Conservation (phyloP, 345 rosid species). For the Clarkia xantiana region DNA sequence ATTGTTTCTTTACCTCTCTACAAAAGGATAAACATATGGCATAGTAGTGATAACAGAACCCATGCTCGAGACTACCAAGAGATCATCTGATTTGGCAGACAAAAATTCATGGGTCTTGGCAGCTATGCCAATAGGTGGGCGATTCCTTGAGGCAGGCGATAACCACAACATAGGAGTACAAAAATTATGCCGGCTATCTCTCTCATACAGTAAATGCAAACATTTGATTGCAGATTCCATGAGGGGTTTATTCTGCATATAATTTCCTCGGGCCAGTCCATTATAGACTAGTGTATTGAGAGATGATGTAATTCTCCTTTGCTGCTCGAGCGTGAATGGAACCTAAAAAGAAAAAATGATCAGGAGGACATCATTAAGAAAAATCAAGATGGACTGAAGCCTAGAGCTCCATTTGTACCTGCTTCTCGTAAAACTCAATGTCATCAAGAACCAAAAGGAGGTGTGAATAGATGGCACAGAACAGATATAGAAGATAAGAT, state of each 20-base stretch:
- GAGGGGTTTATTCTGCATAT: slow-evolving; percentile 42
- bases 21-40: slow-evolving; percentile 92
- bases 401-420: slow-evolving; percentile 34
- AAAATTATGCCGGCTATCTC: slow-evolving; percentile 86
- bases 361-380: slow-evolving; percentile 13
- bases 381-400: slow-evolving; percentile 4
- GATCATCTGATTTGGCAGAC: slow-evolving; percentile 38
- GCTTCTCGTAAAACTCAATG: slow-evolving; percentile 92
- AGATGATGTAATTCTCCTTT: slow-evolving; percentile 58
- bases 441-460: slow-evolving; percentile 93
- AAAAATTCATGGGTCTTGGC: slow-evolving; percentile 72
- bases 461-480: slow-evolving; percentile 82
- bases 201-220: slow-evolving; percentile 85
- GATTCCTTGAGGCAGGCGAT: slow-evolving; percentile 68
- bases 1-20: slow-evolving; percentile 50
- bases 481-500: slow-evolving; percentile 68
- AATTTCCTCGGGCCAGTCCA: slow-evolving; percentile 36
- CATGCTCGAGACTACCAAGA: slow-evolving; percentile 28
- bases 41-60: slow-evolving; percentile 62
- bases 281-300: slow-evolving; percentile 86
- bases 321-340: slow-evolving; percentile 75
- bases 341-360: slow-evolving; percentile 28
- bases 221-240: slow-evolving; percentile 84
- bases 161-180: slow-evolving; percentile 85
- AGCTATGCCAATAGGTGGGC: slow-evolving; percentile 81